phyloP scores from a whole-genome alignment of 345 rosid species.

The Moricandia moricandioides region DNA sequence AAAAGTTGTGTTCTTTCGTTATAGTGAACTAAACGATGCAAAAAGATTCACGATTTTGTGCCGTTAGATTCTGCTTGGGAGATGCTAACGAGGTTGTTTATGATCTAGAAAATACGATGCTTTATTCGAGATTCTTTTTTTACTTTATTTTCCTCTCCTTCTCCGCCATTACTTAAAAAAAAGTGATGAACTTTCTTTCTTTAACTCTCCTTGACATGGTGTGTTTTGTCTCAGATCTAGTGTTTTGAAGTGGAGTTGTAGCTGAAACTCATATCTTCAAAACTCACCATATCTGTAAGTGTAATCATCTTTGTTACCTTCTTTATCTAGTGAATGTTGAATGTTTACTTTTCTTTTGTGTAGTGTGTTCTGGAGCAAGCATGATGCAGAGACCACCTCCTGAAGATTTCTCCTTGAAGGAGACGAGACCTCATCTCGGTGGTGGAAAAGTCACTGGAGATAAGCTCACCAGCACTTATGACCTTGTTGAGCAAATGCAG shows the following conservation, averaged over 20 bases:
- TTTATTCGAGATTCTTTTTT: slow-evolving; percentile 27
- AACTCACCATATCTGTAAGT: slow-evolving; percentile 15
- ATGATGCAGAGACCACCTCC: slow-evolving; percentile 79
- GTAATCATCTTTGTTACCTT: slow-evolving; percentile 18
- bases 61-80: slow-evolving; percentile 32
- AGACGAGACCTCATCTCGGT: slow-evolving; percentile 87
- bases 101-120: slow-evolving; percentile 22
- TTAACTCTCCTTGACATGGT: background rate
- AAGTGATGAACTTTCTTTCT: background rate
- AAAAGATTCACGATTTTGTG: slow-evolving; percentile 18
- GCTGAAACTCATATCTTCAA: background rate
- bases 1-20: slow-evolving; percentile 25
- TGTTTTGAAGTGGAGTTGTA: slow-evolving; percentile 32
- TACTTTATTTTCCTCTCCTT: no score
- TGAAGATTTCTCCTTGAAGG: slow-evolving; percentile 73
- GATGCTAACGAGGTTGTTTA: slow-evolving; percentile 37
- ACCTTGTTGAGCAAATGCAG: slow-evolving; percentile 93
- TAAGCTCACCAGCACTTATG: slow-evolving; percentile 88
- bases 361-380: slow-evolving; percentile 10
- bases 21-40: background rate
- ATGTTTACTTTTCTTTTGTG: background rate
- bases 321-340: slow-evolving; percentile 6
- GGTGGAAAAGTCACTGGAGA: slow-evolving; percentile 72
- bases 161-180: no score
- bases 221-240: slow-evolving; percentile 50